phyloP scores from a whole-genome alignment of 495 filamentous ascomycete species.

The Aspergillus leporis region DNA sequence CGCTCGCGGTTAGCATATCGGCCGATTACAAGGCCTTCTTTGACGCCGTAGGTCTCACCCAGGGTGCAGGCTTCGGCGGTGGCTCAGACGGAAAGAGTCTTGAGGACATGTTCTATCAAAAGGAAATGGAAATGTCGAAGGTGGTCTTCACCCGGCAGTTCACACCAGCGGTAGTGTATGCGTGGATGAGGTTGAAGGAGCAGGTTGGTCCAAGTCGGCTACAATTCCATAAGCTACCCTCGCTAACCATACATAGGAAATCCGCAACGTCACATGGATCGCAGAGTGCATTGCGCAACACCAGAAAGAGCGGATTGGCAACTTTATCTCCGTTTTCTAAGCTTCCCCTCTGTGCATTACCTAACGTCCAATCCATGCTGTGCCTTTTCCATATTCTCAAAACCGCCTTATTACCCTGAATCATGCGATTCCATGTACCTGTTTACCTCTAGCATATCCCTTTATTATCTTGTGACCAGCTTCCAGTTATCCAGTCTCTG shows the following conservation, averaged over 20 bases:
- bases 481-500: conserved; percentile 16
- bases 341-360: conserved; percentile 16
- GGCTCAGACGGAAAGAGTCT: conserved; percentile 82
- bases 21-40: conserved; percentile 92
- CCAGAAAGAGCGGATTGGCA: conserved; percentile 97
- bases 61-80: conserved; percentile 79
- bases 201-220: conserved; percentile 64
- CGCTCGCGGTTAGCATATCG: conserved; percentile 88
- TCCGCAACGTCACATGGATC: conserved; percentile 99
- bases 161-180: conserved; percentile 91
- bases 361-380: conserved; percentile 6
- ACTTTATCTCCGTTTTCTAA: conserved; percentile 97
- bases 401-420: conserved; percentile 1
- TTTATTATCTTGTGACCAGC: conserved; percentile 6
- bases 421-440: conserved; percentile 3
- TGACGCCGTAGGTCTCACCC: conserved; percentile 83
- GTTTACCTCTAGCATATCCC: conserved; percentile 9
- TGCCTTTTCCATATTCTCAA: conserved; percentile 21
- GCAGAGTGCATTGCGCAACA: conserved; percentile 99
- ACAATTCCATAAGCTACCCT: neutral
- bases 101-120: conserved; percentile 98
- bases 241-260: conserved; percentile 68
- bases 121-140: conserved; percentile 98
- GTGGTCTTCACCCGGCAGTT: conserved; percentile 94
- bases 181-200: conserved; percentile 96